Conservation (phyloP, 306 rosid genomes). For the Myrica gale region DNA sequence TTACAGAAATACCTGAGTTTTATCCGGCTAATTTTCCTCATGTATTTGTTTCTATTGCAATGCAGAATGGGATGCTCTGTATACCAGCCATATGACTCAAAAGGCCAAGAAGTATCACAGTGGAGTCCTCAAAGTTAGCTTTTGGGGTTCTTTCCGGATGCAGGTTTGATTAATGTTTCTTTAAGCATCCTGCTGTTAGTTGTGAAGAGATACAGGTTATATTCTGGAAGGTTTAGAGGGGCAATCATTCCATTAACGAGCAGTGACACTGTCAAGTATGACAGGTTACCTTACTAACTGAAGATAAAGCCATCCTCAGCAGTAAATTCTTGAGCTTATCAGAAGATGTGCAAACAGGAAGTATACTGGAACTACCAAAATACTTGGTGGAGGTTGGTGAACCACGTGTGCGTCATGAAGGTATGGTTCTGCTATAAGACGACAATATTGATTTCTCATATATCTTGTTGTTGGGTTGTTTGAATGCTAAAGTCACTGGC, state of each 20-base stretch:
- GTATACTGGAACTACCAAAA: constrained; percentile 29
- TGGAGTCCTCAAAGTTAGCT: constrained; percentile 31
- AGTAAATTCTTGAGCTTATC: constrained; percentile 26
- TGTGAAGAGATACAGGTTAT: not conserved
- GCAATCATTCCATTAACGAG: not conserved
- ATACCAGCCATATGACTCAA: constrained; percentile 33
- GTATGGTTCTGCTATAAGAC: constrained; percentile 14
- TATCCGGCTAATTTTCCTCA: not conserved
- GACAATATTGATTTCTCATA: constrained; percentile 9
- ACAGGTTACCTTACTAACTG: constrained; percentile 36
- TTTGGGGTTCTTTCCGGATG: constrained; percentile 25
- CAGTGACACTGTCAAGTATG: not conserved
- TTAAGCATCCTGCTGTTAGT: not conserved
- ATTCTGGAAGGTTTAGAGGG: not conserved
- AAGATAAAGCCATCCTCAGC: constrained; percentile 32
- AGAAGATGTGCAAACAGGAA: constrained; percentile 24
- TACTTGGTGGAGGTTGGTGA: constrained; percentile 34
- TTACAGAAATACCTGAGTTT: not conserved
- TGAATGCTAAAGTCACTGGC: not conserved
- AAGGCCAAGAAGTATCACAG: constrained; percentile 34
- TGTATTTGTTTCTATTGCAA: not conserved
- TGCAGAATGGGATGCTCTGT: constrained; percentile 40
- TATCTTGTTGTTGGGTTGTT: not conserved
- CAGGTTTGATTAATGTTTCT: constrained; percentile 17
- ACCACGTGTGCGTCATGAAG: constrained; percentile 19